phyloP scores from a whole-genome alignment of 2,329 filamentous ascomycete species.

The Diaporthe sp. region DNA sequence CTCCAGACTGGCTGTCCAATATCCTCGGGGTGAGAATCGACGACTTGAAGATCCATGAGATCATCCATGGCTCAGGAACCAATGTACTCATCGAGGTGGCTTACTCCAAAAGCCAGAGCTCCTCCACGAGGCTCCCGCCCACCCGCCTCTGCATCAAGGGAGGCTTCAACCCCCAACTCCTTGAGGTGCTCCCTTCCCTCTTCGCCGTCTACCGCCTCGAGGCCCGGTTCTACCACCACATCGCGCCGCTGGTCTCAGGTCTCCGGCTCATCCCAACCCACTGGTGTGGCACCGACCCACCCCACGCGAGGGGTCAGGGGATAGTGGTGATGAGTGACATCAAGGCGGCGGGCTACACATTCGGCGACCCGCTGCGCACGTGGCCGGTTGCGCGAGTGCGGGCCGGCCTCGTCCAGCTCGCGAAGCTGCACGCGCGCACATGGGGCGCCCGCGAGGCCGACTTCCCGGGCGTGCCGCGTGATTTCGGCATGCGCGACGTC shows the following conservation, averaged over 20 bases:
- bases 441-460: constrained; percentile 47
- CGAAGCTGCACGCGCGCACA: constrained; percentile 51
- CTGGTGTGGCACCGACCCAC: constrained; percentile 26
- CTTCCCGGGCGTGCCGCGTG: constrained; percentile 37
- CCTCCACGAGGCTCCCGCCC: constrained; percentile 34
- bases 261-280: constrained; percentile 30
- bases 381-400: constrained; percentile 26
- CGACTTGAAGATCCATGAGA: constrained; percentile 30
- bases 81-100: constrained; percentile 40
- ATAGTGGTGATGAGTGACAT: constrained; percentile 27
- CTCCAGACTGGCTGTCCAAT: constrained; percentile 38
- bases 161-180: constrained; percentile 46
- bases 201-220: constrained; percentile 31
- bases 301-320: constrained; percentile 29
- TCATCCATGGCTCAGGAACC: constrained; percentile 38
- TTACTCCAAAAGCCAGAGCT: constrained; percentile 36
- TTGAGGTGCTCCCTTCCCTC: constrained; percentile 22
- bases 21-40: constrained; percentile 37
- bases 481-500: constrained; percentile 47
- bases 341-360: constrained; percentile 38
- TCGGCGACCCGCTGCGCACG: constrained; percentile 23
- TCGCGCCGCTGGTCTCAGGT: constrained; percentile 38
- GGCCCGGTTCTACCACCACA: constrained; percentile 32
- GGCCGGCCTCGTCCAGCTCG: constrained; percentile 50
- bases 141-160: constrained; percentile 50